Conservation (phyloP, 164 flowering plant genomes). For the Buxus sempervirens region DNA sequence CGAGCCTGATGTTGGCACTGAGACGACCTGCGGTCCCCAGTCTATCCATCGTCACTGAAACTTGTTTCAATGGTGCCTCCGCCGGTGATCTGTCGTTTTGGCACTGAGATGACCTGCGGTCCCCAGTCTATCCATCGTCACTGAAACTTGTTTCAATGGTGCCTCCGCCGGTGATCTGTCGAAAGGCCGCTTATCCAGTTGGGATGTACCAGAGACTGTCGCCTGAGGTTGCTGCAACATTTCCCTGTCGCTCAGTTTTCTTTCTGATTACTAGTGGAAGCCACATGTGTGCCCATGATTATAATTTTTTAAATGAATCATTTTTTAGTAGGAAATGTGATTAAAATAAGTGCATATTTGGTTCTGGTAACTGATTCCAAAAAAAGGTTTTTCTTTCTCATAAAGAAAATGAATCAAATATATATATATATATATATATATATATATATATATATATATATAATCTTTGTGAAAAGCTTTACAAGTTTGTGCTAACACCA, state of each 20-base stretch:
- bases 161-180: constrained; percentile 47
- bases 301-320: too few species aligned
- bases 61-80: constrained; percentile 97
- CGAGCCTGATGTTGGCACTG: constrained; percentile 80
- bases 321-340: too few species aligned
- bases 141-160: constrained; percentile 95
- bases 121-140: constrained; percentile 78
- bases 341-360: too few species aligned
- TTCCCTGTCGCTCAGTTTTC: neutral
- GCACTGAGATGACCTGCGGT: constrained; percentile 76
- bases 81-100: constrained; percentile 36
- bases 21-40: constrained; percentile 64
- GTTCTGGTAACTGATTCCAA: too few species aligned
- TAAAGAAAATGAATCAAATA: too few species aligned
- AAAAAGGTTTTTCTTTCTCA: too few species aligned
- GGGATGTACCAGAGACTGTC: constrained; percentile 1
- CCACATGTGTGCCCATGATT: too few species aligned
- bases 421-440: too few species aligned
- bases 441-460: too few species aligned
- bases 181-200: constrained; percentile 13
- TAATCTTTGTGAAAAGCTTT: too few species aligned
- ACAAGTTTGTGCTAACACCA: too few species aligned
- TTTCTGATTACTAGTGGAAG: too few species aligned
- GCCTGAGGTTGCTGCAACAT: constrained; percentile 21
- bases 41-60: constrained; percentile 89